A percentile compares a stretch with the other conserved stretches of the same genome.
Evolutionary conservation across 441 rosid species (phyloP).

Genomic region (Erodium moschatum): DNA sequence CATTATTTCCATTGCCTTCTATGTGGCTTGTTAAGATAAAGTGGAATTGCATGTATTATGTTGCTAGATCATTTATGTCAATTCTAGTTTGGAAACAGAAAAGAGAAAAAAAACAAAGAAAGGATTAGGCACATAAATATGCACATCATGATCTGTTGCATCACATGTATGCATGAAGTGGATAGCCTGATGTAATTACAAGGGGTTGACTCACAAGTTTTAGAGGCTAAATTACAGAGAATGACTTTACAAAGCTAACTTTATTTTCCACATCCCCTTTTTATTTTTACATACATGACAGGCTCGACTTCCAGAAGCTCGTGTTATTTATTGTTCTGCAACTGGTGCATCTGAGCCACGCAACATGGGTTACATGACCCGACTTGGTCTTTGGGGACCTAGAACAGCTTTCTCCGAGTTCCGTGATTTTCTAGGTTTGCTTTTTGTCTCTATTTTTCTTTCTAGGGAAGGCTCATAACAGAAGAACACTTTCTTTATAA

Average conservation of each 20-base stretch:
- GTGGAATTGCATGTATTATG: background rate
- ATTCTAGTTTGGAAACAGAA: background rate
- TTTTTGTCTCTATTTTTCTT: constrained; percentile 13
- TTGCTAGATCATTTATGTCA: background rate
- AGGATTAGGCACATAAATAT: background rate
- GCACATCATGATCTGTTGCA: no score
- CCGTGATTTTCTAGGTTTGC: constrained; percentile 66
- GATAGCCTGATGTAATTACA: no score
- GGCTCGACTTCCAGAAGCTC: constrained; percentile 95
- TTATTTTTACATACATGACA: constrained; percentile 35
- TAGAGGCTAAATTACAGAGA: no score
- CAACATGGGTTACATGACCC: constrained; percentile 98
- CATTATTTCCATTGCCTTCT: background rate
- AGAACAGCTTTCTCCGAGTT: constrained; percentile 82
- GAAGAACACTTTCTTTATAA: background rate
- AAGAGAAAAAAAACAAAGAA: background rate
- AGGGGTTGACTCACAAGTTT: no score
- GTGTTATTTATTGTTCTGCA: constrained; percentile 96
- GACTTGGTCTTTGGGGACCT: constrained; percentile 99
- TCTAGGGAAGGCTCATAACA: constrained; percentile 1
- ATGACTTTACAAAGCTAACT: no score
- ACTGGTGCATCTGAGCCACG: constrained; percentile 99
- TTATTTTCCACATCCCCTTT: constrained; percentile 19
- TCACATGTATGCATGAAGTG: no score
- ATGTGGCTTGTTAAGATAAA: background rate